These are phyloP conservation scores for Teunomyces panamensis DNA, from an alignment of 805 yeast genomes.

Conservation along the genomic window DNA sequence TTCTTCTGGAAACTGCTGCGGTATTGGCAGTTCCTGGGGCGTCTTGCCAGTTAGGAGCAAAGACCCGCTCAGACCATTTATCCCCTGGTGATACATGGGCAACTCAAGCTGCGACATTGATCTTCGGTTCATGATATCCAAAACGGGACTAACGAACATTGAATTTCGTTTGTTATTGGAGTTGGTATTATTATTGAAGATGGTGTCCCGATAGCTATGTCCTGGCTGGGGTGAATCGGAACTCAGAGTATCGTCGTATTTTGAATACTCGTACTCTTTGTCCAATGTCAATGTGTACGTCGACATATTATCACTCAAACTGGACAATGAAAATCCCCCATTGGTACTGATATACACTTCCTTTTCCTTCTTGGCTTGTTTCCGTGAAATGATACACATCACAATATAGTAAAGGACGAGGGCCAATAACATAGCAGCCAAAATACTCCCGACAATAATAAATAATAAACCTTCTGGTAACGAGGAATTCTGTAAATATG, in stretches of 20 bases:
- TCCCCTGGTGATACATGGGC: conserved; percentile 13
- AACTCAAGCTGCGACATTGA: conserved; percentile 12
- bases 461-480: conserved; percentile 40
- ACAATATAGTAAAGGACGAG: conserved; percentile 19
- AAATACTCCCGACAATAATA: conserved; percentile 38
- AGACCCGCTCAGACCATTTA: background rate
- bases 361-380: conserved; percentile 28
- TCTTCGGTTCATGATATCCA: conserved; percentile 27
- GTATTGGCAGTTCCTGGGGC: background rate
- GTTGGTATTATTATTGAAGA: conserved; percentile 1
- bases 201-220: conserved; percentile 27
- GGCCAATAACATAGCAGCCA: conserved; percentile 19
- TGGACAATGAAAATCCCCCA: conserved; percentile 3
- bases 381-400: conserved; percentile 20
- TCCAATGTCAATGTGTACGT: conserved; percentile 21
- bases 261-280: conserved; percentile 17
- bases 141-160: conserved; percentile 53
- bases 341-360: conserved; percentile 26
- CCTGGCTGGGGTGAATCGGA: conserved; percentile 21
- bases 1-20: background rate
- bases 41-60: background rate
- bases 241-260: conserved; percentile 7
- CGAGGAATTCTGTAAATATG: conserved; percentile 24
- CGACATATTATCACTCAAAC: conserved; percentile 10
- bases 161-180: conserved; percentile 33